Evolutionary conservation across 495 filamentous ascomycete genomes (phyloP).

Genomic region (Saxophila tyrrhenica): DNA sequence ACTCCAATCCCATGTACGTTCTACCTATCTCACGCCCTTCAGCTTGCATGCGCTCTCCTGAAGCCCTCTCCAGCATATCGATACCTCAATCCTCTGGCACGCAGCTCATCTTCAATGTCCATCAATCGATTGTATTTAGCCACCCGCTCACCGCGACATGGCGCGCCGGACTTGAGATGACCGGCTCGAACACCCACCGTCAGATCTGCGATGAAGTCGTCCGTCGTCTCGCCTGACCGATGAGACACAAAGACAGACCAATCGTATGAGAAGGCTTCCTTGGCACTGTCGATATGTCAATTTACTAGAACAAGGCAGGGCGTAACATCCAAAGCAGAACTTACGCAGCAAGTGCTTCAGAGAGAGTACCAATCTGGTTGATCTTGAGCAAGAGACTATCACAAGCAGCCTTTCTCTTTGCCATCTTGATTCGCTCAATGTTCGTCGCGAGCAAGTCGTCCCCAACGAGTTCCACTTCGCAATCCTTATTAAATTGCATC

Average conservation of each 20-base stretch:
- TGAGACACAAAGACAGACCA: slow-evolving; percentile 12
- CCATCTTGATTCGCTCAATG: not conserved
- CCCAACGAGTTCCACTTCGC: slow-evolving; percentile 6
- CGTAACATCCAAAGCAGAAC: not conserved
- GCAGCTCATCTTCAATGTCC: slow-evolving; percentile 13
- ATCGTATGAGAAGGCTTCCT: not conserved
- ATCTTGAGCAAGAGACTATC: slow-evolving; percentile 8
- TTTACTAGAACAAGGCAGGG: not conserved
- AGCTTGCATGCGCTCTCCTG: not conserved
- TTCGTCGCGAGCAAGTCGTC: slow-evolving; percentile 13
- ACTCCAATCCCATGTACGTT: too few species aligned
- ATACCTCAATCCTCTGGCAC: not conserved
- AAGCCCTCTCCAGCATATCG: slow-evolving; percentile 2
- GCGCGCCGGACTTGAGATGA: slow-evolving; percentile 10
- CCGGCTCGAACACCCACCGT: slow-evolving; percentile 6
- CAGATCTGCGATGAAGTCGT: slow-evolving; percentile 13
- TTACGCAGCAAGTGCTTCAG: slow-evolving; percentile 7
- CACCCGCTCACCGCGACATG: slow-evolving; percentile 6
- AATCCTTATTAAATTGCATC: slow-evolving; percentile 1
- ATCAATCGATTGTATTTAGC: slow-evolving; percentile 14
- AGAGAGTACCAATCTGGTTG: slow-evolving; percentile 10
- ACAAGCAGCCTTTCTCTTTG: slow-evolving; percentile 3
- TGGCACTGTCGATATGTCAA: not conserved
- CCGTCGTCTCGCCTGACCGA: slow-evolving; percentile 10
- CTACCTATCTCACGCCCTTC: too few species aligned